A percentile compares a stretch with the other conserved stretches of the same genome.
Conservation (phyloP, 2,329 filamentous ascomycete genomes). For the Aspergillus neoniger region DNA sequence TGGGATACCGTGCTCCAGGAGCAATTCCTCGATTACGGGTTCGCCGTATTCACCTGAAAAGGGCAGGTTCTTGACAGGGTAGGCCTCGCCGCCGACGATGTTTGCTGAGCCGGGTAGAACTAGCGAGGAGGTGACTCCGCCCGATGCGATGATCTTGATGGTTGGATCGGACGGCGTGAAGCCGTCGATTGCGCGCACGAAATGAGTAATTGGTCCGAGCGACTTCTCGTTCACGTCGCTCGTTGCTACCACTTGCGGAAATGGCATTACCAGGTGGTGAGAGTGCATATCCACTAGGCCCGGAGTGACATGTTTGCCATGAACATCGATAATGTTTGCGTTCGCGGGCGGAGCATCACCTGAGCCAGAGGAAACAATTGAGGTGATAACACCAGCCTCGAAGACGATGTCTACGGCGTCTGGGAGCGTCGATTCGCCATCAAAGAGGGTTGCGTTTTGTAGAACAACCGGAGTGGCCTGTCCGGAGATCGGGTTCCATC, state of each 20-base stretch:
- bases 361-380: background rate
- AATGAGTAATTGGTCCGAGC: slow-evolving; percentile 59
- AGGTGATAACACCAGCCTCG: background rate
- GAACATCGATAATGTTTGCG: slow-evolving; percentile 4
- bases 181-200: slow-evolving; percentile 66
- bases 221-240: slow-evolving; percentile 64
- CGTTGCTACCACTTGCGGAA: slow-evolving; percentile 59
- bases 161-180: slow-evolving; percentile 65
- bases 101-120: slow-evolving; percentile 70
- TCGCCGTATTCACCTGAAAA: slow-evolving; percentile 45
- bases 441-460: slow-evolving; percentile 3
- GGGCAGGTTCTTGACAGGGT: slow-evolving; percentile 69
- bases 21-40: slow-evolving; percentile 64
- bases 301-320: slow-evolving; percentile 51
- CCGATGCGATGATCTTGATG: slow-evolving; percentile 69
- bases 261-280: slow-evolving; percentile 61
- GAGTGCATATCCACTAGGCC: slow-evolving; percentile 74
- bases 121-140: slow-evolving; percentile 69
- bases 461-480: background rate
- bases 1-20: slow-evolving; percentile 62
- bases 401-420: background rate
- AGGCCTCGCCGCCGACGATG: slow-evolving; percentile 72
- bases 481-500: background rate
- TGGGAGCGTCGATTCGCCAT: background rate
- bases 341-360: background rate